A percentile compares a stretch with the other conserved stretches of the same genome.
phyloP scores from a whole-genome alignment of 768 basidiomycete genomes.

The Suillus hirtellus region DNA sequence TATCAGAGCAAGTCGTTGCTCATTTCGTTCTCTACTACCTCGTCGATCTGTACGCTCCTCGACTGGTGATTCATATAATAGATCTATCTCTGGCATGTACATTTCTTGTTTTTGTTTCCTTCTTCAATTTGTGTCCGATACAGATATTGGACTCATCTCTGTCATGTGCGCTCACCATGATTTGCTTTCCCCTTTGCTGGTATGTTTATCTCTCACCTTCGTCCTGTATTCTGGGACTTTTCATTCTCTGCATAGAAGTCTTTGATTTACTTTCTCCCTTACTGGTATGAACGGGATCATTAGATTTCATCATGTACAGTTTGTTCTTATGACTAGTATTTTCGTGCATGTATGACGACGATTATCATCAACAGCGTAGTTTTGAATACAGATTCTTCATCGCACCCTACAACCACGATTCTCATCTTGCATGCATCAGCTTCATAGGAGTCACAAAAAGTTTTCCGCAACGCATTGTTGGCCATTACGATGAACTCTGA shows the following conservation, averaged over 20 bases:
- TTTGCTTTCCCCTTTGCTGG: background rate
- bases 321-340: background rate
- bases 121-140: background rate
- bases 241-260: background rate
- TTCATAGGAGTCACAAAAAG: constrained; percentile 30
- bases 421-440: constrained; percentile 36
- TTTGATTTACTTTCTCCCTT: background rate
- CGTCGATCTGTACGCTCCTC: background rate
- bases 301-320: background rate
- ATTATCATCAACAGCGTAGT: background rate
- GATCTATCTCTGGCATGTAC: background rate
- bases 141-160: background rate
- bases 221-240: background rate
- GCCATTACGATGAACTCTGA: constrained; percentile 32
- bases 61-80: background rate
- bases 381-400: background rate
- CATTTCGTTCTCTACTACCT: background rate
- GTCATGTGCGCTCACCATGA: background rate
- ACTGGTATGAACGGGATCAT: background rate
- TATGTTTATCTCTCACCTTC: background rate
- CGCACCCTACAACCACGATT: constrained; percentile 32
- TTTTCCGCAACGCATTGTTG: constrained; percentile 34
- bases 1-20: background rate
- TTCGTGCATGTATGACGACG: background rate
- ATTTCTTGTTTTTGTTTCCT: background rate